Conservation (phyloP, 306 rosid species). For the Trifolium subterraneum region DNA sequence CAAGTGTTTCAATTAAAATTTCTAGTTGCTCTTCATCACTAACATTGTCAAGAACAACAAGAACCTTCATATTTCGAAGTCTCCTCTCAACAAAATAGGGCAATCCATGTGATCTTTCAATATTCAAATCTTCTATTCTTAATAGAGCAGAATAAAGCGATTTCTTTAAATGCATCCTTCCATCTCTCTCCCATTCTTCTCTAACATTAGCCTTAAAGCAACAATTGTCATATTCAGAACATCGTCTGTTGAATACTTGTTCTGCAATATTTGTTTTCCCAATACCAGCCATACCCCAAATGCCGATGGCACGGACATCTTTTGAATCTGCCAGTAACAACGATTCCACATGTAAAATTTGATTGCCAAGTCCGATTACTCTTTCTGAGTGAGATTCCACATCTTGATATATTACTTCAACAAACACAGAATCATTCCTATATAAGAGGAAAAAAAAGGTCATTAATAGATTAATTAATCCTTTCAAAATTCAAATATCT, state of each 20-base stretch:
- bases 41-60: too few relatives aligned
- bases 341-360: neutral
- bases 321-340: neutral
- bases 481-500: too few relatives aligned
- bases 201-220: neutral
- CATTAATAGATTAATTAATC: too few relatives aligned
- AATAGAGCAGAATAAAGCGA: neutral
- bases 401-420: too few relatives aligned
- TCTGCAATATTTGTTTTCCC: neutral
- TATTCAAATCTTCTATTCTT: too few relatives aligned
- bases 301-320: neutral
- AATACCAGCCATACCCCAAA: slow-evolving; percentile 31
- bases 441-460: too few relatives aligned
- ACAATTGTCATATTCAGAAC: neutral
- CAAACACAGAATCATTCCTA: neutral
- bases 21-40: too few relatives aligned
- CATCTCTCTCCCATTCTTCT: neutral
- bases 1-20: too few relatives aligned
- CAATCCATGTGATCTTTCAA: too few relatives aligned
- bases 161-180: neutral
- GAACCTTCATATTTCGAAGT: too few relatives aligned
- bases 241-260: neutral
- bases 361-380: slow-evolving; percentile 2
- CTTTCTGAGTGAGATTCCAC: neutral
- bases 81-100: too few relatives aligned